Base-by-base conservation (phyloP, 495 filamentous ascomycete genomes). In the Rostrohypoxylon terebratum region DNA sequence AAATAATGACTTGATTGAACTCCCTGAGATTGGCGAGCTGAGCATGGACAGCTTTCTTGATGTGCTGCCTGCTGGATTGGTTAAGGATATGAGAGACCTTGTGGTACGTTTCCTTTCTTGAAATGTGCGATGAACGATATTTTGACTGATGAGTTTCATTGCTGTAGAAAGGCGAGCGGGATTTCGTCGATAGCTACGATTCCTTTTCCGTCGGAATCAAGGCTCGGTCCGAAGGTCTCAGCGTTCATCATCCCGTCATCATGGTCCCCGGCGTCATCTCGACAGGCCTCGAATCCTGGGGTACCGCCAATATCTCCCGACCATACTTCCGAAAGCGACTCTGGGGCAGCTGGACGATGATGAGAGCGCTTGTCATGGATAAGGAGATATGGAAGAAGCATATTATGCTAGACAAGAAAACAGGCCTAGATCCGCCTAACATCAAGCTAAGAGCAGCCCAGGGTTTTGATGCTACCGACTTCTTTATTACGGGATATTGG, bases 291-390 rank as follows among this genome's bases (percentile, higher is more conserved):
- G 96, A 99, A 81, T 96, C 92, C 69, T 99, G 96, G 96, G 94
- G 96, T 18, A 98, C 94, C 0, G 89, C 90, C 11, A 89, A 90
- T 70, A 80, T 81, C 38, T 97, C 94, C 16, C 86, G 92, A 7
- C 93, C 90, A 58, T 99, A 98, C 78, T 99, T 98, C 79, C 87
- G 96, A 59, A 95, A 94, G 78, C 83, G 96, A 66, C 81, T 99
- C 59, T 99, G 96, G 96, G 96, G 96, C 25, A 96, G 92, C 73
- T 99, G 96, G 96, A 95, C 85, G 69, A 99, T 99, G 96, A 97
- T 99, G 93, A 85, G 90, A 59, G 94, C 96, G 0, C 83, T 99
- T 77, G 92, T 99, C 9, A 82, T 94, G 72, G 96, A 99, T 76
- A 97, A 97, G 80, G 89, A 94, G 45, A 87, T 86, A 59, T 99